Evolutionary conservation across 208 protist species (phyloP), one percentile per base, ranked within the genome.

Genomic region (Blechomonas ayalai): DNA sequence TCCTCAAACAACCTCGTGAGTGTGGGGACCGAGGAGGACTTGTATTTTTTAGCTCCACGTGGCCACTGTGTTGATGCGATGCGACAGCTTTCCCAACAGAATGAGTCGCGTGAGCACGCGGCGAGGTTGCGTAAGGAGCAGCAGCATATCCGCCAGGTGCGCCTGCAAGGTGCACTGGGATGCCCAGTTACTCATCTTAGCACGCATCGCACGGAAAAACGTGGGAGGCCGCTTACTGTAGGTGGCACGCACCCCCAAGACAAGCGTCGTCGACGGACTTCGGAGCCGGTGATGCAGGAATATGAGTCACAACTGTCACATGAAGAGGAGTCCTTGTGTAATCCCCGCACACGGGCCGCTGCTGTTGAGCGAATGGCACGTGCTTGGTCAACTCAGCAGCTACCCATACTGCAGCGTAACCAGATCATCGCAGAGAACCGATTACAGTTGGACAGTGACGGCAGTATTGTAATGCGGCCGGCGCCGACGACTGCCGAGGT

Each of bases 331-430:
- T 26, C 16, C 2, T 39, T 77, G 7, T 22, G 51, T 3, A 25
- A 77, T 38, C 65, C 63, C 9, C 47, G 43, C 28, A 43, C 34
- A 32, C 66, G 73, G 2, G 37, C 26, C 4, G 23, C 23, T 29
- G 64, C 80, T 46, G 76, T 82, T 44, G 76, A 82, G 25, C 27
- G 60, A 16, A 52, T 92, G 50, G 71, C 78, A 18, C 61, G 59
- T 0, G 52, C 50, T 23, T 65, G 69, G 47, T 73, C 80, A 2
- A n/a, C 55, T 3, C 70, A 80, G 16, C 49, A 86, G 20, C 26
- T 90, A 5, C 74, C 73, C 7, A 61, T 80, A 19, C 58, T 93
- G 23, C 80, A 67, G 2, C 71, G 68, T 9, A 67, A 78, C 16
- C 63, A 59, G 29, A 44, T 48, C 40, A 49, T 93, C 12, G 61